Evolutionary conservation across 2,329 filamentous ascomycete species (phyloP), one percentile per base, ranked within the genome.

Genomic region (Plenodomus tracheiphilus): DNA sequence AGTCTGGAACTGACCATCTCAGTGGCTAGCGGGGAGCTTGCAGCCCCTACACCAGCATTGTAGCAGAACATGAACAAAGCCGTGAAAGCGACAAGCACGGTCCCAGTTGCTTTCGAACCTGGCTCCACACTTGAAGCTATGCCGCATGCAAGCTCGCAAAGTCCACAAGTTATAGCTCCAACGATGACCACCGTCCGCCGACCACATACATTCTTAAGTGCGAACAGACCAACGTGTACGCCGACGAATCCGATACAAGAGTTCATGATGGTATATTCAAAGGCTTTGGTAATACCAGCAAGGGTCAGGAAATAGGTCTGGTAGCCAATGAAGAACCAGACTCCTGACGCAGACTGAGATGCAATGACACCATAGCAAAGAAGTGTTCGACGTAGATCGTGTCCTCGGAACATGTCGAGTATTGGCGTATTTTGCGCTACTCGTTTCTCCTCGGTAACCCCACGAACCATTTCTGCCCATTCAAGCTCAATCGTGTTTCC

Each of bases 301-400:
- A 64, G 49, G 37, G 40, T 47, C 21, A 66, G 41, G 47, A 66
- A 81, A 59, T 80, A 81, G 2, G 78, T 79, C 6, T 74, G 66
- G 51, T 81, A 81, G 35, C 72, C 76, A 52, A 80, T 80, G 37
- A 79, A 62, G 56, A 81, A 81, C 76, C 77, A 81, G 0, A 75
- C 71, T 3, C 79, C 79, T 0, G 74, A 69, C 0, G 70, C 74
- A 0, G 72, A 73, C 50, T 79, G 76, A 13, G 74, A 75, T 0
- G 74, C 74, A 28, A 80, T 79, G 43, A 77, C 72, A 17, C 72
- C 74, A 49, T 75, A 79, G 61, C 75, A 81, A n/a, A 81, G 68
- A 3, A 81, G 65, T 2, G 78, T 81, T 4, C 78, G 74, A 9
- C 78, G 70, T 8, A 80, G 68, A 43, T 81, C 75, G 11, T 70